Evolutionary conservation across 73 alveolate species (phyloP), one percentile per base, ranked within the genome.

Genomic region (Durusdinium trenchii): DNA sequence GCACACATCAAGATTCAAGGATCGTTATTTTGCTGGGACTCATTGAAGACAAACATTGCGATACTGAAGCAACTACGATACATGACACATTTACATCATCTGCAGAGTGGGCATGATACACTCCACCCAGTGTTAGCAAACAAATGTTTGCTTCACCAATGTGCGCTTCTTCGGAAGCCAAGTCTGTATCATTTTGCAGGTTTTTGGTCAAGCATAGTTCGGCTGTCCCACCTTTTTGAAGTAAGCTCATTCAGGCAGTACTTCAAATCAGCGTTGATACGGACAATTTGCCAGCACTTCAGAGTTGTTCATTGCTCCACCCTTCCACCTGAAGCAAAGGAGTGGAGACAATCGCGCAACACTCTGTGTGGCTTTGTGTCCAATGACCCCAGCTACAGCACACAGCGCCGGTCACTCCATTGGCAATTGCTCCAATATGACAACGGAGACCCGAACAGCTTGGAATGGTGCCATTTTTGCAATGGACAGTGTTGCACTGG

Each of bases 221-320:
- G 94, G 36, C 64, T 84, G 52, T 50, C 57, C 30, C 94, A 84
- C 43, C 54, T 51, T 3, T 84, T 50, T 40, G 94, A 84, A 16
- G 38, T 84, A 38, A 48, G 38, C 52, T 32, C 54, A 14, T 84
- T 84, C 52, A 48, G 94, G 35, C 48, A 20, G 7, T 38, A 50
- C 35, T 84, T 84, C 52, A 6, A 38, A 23, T 48, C 78, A 36
- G 94, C 94, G 2, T 38, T 84, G 40, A 9, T 84, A 6, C 42
- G 57, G n/a, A 48, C 52, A 6, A 40, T 84, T n/a, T 18, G 38
- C 20, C 40, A 51, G 32, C 50, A 51, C 20, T 84, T 51, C 38
- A 57, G 45, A 54, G 9, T 32, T 26, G 78, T 84, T 35, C 54
- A 32, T 26, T 10, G 38, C 18, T 12, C 54, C 3, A 18, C 36